Evolutionary conservation across 768 basidiomycete genomes (phyloP), one percentile per base, ranked within the genome.

Genomic region (Lentinula detonsa): DNA sequence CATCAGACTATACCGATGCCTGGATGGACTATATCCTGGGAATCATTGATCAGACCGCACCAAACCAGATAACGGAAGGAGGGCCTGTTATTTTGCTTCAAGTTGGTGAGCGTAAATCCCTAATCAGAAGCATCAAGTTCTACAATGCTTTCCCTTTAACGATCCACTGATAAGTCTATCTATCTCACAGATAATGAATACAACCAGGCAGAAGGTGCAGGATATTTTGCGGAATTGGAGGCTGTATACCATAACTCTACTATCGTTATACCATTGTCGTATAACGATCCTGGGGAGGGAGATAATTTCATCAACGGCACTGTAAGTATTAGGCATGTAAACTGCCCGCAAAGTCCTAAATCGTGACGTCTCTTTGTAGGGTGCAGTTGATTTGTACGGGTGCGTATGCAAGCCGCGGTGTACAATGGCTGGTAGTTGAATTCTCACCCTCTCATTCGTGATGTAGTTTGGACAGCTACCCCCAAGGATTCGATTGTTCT

Each of bases 401-500:
- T 85, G 74, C 56, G 67, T 34, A 21, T 33, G 23, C 3, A 21
- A 35, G 2, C 6, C 9, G 11, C 21, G 21, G 46, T 8, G 37
- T 48, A 18, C 6, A 48, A 4, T 13, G 43, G 3, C 43, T 45
- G 16, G 7, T 18, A 45, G 5, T 6, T 45, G 1, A n/a, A 45
- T 21, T 40, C 15, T 15, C 31, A 11, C 1, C 40, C n/a, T 3
- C 15, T 4, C 33, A 50, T 57, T 61, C 53, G 62, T 35, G 18
- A 53, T 42, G 60, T 57, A 82, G 83, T 15, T 67, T 86, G 61
- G 91, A 91, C 66, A 80, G 83, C 0, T 92, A 92, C 62, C 89
- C 90, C 1, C 89, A 92, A 76, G 76, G 80, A 0, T 93, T 91
- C 65, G 91, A 93, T 66, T 93, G 91, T 69, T 89, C 89, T 0